These are phyloP conservation scores for Rhytidhysteron rufulum DNA, from an alignment of 2,329 filamentous ascomycete genomes.

Conservation along the genomic window DNA sequence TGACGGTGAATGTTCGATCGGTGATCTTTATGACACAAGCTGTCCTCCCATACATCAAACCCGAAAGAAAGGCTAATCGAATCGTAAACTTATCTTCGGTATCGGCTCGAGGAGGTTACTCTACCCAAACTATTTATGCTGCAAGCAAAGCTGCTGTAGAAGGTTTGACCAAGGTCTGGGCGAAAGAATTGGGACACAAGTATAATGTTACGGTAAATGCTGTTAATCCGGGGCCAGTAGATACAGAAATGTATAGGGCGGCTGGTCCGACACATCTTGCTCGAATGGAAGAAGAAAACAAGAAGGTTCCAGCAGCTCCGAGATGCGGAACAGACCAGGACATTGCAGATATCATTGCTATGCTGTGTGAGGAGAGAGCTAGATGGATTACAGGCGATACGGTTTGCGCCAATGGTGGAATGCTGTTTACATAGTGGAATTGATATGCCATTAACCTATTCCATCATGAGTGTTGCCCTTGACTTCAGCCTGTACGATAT, in stretches of 20 bases:
- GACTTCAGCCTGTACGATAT: too few relatives aligned
- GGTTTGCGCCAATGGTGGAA: constrained; percentile 49
- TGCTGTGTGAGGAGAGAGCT: constrained; percentile 44
- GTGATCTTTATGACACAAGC: constrained; percentile 50
- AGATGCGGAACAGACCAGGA: constrained; percentile 49
- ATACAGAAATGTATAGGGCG: constrained; percentile 42
- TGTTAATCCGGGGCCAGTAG: constrained; percentile 55
- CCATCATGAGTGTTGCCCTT: too few relatives aligned
- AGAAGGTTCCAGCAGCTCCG: constrained; percentile 45
- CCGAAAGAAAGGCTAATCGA: constrained; percentile 26
- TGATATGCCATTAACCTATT: too few relatives aligned
- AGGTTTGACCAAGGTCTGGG: constrained; percentile 53
- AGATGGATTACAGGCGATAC: constrained; percentile 43
- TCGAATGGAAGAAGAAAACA: constrained; percentile 33
- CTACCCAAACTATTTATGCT: constrained; percentile 42
- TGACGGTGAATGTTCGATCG: constrained; percentile 51
- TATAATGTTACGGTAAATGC: constrained; percentile 55
- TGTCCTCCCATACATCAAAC: constrained; percentile 44
- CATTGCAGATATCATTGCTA: constrained; percentile 51
- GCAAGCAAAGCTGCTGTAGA: constrained; percentile 57
- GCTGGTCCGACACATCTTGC: background rate
- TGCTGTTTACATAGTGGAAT: background rate
- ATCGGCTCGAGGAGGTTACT: constrained; percentile 43
- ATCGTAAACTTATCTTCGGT: constrained; percentile 56
- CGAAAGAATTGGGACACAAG: constrained; percentile 49